Percentiles rank a stretch among this genome's conserved stretches.
These are phyloP conservation scores for Saccharomycopsis javanensis DNA, from an alignment of 805 yeast genomes.

Conservation along the genomic window DNA sequence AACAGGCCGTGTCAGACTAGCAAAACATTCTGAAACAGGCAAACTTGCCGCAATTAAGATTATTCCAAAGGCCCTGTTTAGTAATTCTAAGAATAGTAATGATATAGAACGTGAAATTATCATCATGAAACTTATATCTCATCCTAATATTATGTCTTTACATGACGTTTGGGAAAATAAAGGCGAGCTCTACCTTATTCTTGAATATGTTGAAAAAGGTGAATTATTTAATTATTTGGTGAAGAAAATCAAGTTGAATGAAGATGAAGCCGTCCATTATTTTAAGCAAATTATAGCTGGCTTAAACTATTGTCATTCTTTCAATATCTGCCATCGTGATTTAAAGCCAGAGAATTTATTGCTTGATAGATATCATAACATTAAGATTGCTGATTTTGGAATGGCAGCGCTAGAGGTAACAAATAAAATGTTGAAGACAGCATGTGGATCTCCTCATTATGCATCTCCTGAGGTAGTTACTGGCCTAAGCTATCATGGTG, in stretches of 20 bases:
- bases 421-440: slow-evolving; percentile 77
- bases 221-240: slow-evolving; percentile 89
- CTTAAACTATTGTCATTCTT: slow-evolving; percentile 73
- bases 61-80: slow-evolving; percentile 68
- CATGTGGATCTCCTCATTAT: slow-evolving; percentile 97
- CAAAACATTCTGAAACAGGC: slow-evolving; percentile 75
- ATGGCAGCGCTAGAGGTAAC: slow-evolving; percentile 94
- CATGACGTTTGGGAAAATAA: slow-evolving; percentile 86
- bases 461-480: slow-evolving; percentile 98
- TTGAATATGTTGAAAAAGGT: slow-evolving; percentile 96
- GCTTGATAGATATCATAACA: slow-evolving; percentile 74
- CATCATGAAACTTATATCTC: slow-evolving; percentile 72
- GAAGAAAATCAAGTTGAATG: slow-evolving; percentile 80
- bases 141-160: slow-evolving; percentile 67
- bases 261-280: slow-evolving; percentile 80
- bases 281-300: slow-evolving; percentile 82
- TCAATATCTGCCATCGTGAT: slow-evolving; percentile 83
- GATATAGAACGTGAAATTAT: slow-evolving; percentile 51
- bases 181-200: slow-evolving; percentile 70
- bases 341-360: slow-evolving; percentile 73
- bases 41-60: slow-evolving; percentile 94
- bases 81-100: slow-evolving; percentile 24
- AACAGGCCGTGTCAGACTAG: slow-evolving; percentile 88
- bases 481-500: slow-evolving; percentile 91
- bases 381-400: slow-evolving; percentile 96